Percentiles rank a stretch among this genome's conserved stretches.
These are phyloP conservation scores for Chytriomyces sp. DNA, from an alignment of 192 early-diverging fungal genomes.

Conservation along the genomic window DNA sequence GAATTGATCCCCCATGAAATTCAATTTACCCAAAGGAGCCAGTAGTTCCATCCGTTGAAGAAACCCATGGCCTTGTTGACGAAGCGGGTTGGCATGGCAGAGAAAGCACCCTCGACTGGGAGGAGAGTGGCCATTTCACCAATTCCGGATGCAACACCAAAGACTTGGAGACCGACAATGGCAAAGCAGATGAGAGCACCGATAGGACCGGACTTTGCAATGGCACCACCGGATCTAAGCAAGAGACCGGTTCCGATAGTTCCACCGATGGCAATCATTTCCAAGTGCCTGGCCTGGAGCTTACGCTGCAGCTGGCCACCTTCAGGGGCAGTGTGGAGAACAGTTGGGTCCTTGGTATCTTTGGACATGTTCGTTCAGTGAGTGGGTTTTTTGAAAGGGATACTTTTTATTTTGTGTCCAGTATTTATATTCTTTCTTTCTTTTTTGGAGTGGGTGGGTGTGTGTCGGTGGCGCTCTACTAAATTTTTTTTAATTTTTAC, in stretches of 20 bases:
- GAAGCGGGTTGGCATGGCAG: slow-evolving; percentile 75
- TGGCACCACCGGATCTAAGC: slow-evolving; percentile 47
- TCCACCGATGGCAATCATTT: slow-evolving; percentile 79
- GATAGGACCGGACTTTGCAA: neutral
- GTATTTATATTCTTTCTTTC: too few relatives aligned
- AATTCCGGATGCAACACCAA: slow-evolving; percentile 64
- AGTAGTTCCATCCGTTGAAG: slow-evolving; percentile 35
- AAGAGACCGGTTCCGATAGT: slow-evolving; percentile 83
- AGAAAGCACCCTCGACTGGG: slow-evolving; percentile 77
- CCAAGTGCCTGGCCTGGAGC: slow-evolving; percentile 52
- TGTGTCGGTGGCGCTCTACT: too few relatives aligned
- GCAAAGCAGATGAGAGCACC: neutral
- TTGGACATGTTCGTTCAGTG: too few relatives aligned
- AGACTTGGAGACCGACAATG: slow-evolving; percentile 15
- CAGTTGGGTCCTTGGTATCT: neutral
- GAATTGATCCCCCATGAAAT: too few relatives aligned
- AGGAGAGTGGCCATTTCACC: slow-evolving; percentile 80
- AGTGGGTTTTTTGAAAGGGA: too few relatives aligned
- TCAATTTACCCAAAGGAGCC: slow-evolving; percentile 34
- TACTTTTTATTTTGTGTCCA: too few relatives aligned
- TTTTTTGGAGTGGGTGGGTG: too few relatives aligned
- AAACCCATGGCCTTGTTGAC: slow-evolving; percentile 74
- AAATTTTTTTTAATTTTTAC: too few relatives aligned
- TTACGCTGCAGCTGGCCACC: slow-evolving; percentile 39
- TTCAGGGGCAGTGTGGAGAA: neutral